Evolutionary conservation across 176 grass and related monocot genomes (phyloP), one percentile per base, ranked within the genome.

Genomic region (Triticum turgidum): DNA sequence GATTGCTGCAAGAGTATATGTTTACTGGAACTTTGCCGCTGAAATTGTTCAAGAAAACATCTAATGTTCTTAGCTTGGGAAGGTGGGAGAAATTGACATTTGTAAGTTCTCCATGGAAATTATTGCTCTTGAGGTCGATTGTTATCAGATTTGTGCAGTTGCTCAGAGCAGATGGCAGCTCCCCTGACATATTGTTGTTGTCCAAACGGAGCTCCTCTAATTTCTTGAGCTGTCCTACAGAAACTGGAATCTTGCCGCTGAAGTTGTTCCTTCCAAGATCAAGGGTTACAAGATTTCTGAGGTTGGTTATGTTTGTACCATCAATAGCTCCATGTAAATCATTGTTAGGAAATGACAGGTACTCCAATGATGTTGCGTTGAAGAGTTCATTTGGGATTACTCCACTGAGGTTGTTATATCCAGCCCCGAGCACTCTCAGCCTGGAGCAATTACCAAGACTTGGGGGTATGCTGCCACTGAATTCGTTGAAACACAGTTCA

Each of bases 1-100:
- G 2, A 6, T 75, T 86, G 7, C 4, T 78, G n/a, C 86, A 91
- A 0, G 69, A 82, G 65, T 91, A 91, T 1, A 89, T 78, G 65
- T 51, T 91, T 13, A 82, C 69, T 25, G 86, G 90, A 77, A 91
- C 5, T 38, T 2, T 41, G 18, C 86, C 82, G 2, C 0, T 89
- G 35, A 91, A 89, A 1, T 41, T 21, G 30, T 88, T 91, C 0
- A 0, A 2, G 0, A 0, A 0, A 29, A 91, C 21, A 61, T 91
- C 90, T 74, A 89, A 5, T 5, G 41, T 65, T 70, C 22, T 56
- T 5, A 91, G 56, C 25, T 89, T 85, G 1, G 6, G 5, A 1
- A 91, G 15, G 15, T 1, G 56, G 29, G 69, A 82, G 79, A 91
- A 91, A 3, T 89, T 67, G 65, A 89, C 47, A 1, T 82, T 69